Base-by-base conservation (phyloP, 1,284 basidiomycete species). In the Gymnopus androsaceus region DNA sequence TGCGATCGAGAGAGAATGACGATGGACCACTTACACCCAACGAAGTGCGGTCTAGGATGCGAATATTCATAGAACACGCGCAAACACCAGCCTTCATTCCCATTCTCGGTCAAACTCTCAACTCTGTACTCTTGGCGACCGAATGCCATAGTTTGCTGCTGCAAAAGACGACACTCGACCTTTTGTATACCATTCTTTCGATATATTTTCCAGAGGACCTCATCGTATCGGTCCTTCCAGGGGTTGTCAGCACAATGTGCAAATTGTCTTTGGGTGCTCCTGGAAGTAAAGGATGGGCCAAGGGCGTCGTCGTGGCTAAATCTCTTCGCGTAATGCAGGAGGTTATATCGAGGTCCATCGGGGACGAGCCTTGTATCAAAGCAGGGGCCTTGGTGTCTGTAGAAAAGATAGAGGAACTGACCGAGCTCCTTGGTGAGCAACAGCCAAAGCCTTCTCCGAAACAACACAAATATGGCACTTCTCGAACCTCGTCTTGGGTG, bases 101-200 rank as follows among this genome's bases (percentile, higher is more conserved):
- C 2, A 79, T 95, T 30, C 74, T 95, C 31, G 94, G 94, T 11
- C 90, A 92, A 69, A 92, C 88, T 2, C 71, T 96, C 50, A 85
- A 91, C 59, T 80, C 86, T 2, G 74, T 94, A 9, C 74, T 95
- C 47, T 70, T 68, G 12, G 75, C 77, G 3, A 76, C 84, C 0
- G 72, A 76, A 34, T 87, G 89, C 2, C 74, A 73, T 3, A 77
- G 87, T 62, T 67, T 80, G 2, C 67, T 81, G 8, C 73, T 95
- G 25, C 90, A 93, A 66, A 75, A 77, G 9, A 59, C 75, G 1
- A 87, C 90, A 6, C 75, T 96, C 15, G 72, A 81, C n/a, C 69
- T 86, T 8, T 69, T 92, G 1, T 71, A 73, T 19, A 61, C 80
- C 17, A 70, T 95, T 21, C 65, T 94, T 46, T 65, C 67, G 3